Evolutionary conservation across 805 yeast species (phyloP).

Genomic region (Yamadazyma laniorum): DNA sequence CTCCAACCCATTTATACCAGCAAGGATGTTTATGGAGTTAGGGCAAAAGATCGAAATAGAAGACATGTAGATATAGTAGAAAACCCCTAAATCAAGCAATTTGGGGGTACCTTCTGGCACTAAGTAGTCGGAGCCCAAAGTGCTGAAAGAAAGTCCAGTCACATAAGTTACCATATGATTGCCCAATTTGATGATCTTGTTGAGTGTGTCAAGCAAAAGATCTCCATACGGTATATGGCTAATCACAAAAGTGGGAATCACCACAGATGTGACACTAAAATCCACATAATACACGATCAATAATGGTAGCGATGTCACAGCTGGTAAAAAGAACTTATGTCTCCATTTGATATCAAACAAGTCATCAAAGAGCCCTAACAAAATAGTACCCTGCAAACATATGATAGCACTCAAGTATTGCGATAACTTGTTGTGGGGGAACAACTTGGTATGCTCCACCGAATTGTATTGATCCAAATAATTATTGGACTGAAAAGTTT

Average conservation of each 20-base stretch:
- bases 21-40: conserved; percentile 90
- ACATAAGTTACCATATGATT: conserved; percentile 30
- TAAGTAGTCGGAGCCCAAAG: conserved; percentile 32
- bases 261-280: conserved; percentile 85
- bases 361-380: conserved; percentile 91
- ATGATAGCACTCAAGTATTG: conserved; percentile 83
- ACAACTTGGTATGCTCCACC: conserved; percentile 36
- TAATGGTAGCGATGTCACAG: conserved; percentile 89
- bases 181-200: conserved; percentile 23
- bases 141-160: conserved; percentile 40
- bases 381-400: conserved; percentile 77
- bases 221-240: conserved; percentile 34
- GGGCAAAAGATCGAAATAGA: conserved; percentile 92
- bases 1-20: conserved; percentile 95
- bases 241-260: conserved; percentile 67
- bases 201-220: conserved; percentile 19
- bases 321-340: conserved; percentile 93
- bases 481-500: conserved; percentile 28
- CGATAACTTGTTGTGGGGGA: conserved; percentile 81
- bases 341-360: conserved; percentile 96
- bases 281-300: conserved; percentile 90
- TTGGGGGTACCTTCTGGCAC: conserved; percentile 40
- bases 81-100: conserved; percentile 69
- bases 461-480: conserved; percentile 36
- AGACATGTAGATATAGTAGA: conserved; percentile 89